phyloP scores from a whole-genome alignment of 2,329 filamentous ascomycete genomes.

The Xylaria sp. region DNA sequence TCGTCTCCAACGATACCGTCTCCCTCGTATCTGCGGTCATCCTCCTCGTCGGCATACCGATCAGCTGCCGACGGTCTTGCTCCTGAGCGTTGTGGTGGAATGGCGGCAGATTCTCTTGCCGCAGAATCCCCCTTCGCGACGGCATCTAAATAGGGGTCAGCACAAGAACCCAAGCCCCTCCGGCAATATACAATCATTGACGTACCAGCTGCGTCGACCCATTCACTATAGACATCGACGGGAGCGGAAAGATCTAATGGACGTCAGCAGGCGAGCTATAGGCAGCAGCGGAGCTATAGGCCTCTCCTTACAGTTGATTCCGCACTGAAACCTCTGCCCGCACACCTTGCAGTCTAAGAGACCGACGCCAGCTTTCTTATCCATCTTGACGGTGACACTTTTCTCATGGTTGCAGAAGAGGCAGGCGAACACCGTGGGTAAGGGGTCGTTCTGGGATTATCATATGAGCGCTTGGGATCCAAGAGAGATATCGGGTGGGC shows the following conservation, averaged over 20 bases:
- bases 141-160: constrained; percentile 44
- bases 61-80: constrained; percentile 25
- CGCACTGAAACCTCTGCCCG: constrained; percentile 89
- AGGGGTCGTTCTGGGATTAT: constrained; percentile 62
- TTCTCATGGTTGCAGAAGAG: constrained; percentile 99
- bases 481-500: not conserved
- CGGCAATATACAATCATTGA: not conserved
- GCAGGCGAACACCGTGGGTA: constrained; percentile 87
- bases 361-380: constrained; percentile 89
- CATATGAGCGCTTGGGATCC: constrained; percentile 18
- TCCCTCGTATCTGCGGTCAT: constrained; percentile 54
- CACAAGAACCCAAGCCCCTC: constrained; percentile 2
- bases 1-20: constrained; percentile 58
- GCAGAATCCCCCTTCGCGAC: constrained; percentile 49
- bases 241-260: constrained; percentile 78
- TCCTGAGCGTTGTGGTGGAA: constrained; percentile 19
- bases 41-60: constrained; percentile 51
- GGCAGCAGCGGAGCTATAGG: constrained; percentile 1
- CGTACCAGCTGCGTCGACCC: constrained; percentile 82
- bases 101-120: constrained; percentile 19
- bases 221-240: constrained; percentile 96
- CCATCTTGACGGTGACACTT: constrained; percentile 85
- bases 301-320: constrained; percentile 73
- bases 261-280: constrained; percentile 12
- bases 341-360: constrained; percentile 89